These are phyloP conservation scores for Magnusiomyces paraingens DNA, from an alignment of 1,139 yeast genomes.

Conservation along the genomic window DNA sequence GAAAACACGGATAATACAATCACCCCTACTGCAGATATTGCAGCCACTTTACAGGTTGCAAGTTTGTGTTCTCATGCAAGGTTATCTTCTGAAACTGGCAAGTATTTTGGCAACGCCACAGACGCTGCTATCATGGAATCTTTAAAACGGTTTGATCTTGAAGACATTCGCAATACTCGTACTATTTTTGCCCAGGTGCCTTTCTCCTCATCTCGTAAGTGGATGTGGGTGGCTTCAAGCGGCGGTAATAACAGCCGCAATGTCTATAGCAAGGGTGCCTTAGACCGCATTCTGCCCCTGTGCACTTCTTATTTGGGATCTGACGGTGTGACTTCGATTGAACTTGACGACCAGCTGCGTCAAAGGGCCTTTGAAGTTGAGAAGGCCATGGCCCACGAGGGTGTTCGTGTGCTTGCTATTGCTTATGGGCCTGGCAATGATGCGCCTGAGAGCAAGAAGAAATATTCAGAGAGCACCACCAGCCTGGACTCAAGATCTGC, in stretches of 20 bases:
- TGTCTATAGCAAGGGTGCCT: conserved; percentile 82
- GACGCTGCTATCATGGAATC: conserved; percentile 85
- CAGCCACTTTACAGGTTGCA: conserved; percentile 53
- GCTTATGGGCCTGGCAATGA: conserved; percentile 47
- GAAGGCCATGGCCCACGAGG: conserved; percentile 64
- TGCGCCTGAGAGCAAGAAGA: conserved; percentile 20
- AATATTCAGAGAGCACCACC: conserved; percentile 26
- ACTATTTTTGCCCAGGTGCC: conserved; percentile 69
- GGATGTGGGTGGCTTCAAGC: conserved; percentile 75
- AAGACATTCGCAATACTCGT: conserved; percentile 57
- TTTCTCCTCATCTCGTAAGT: conserved; percentile 76
- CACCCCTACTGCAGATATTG: conserved; percentile 20
- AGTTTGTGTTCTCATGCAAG: conserved; percentile 74
- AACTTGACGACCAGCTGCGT: conserved; percentile 31
- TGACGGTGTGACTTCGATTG: conserved; percentile 42
- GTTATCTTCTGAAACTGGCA: conserved; percentile 57
- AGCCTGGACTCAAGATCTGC: too few relatives aligned
- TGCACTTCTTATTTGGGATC: conserved; percentile 56
- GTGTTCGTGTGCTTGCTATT: conserved; percentile 79
- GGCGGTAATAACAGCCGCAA: conserved; percentile 53
- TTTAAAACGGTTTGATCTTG: conserved; percentile 60
- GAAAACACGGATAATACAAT: conserved; percentile 16
- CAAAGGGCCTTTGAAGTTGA: conserved; percentile 49
- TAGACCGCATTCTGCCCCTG: conserved; percentile 61
- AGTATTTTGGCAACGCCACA: conserved; percentile 84